Base-by-base conservation (phyloP, 495 filamentous ascomycete genomes). In the Aspergillus avenaceus region DNA sequence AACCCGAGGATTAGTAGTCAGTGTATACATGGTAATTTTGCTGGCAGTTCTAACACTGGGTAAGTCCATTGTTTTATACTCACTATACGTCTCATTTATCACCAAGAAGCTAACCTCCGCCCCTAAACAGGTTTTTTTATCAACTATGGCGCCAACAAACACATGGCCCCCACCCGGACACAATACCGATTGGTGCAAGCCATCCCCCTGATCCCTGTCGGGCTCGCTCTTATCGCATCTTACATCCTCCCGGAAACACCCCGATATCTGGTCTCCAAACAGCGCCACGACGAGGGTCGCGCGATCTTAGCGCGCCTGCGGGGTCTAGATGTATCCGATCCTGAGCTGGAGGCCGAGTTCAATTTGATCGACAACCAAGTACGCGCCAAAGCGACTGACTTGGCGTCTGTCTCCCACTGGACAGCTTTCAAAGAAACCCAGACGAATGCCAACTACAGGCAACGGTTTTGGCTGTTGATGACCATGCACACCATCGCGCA, bases 11-110 rank as follows among this genome's bases (percentile, higher is more conserved):
- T 62, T 77, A 24, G 66, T 76, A 1, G 74, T 79, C 25, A 73
- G 76, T 36, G 50, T 75, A 13, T 73, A 72, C 42, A 74, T 76
- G 59, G 77, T 84, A n/a, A 56, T 76, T 48, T 44, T 76, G 43
- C 55, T 76, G 29, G 49, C 60, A 7, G 51, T 70, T 14, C 53
- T 75, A 18, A 47, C 72, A 16, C 40, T 74, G 36, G 73, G 72
- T 76, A 54, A 53, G 69, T 62, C 26, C 16, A 23, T 8, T 26
- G 25, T 22, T 21, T 19, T 23, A 27, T 32, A 9, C 13, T 26
- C 6, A 11, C n/a, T 28, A 22, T 38, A 25, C 27, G 14, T 23
- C 7, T 26, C 28, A 42, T 40, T 19, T 43, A 4, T 26, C 13
- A 18, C 3, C 25, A 44, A 12, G 11, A 11, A 22, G 31, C 23